These are phyloP conservation scores for Nothophaeocryptopus gaeumannii DNA, from an alignment of 2,329 filamentous ascomycete species.

Conservation along the genomic window DNA sequence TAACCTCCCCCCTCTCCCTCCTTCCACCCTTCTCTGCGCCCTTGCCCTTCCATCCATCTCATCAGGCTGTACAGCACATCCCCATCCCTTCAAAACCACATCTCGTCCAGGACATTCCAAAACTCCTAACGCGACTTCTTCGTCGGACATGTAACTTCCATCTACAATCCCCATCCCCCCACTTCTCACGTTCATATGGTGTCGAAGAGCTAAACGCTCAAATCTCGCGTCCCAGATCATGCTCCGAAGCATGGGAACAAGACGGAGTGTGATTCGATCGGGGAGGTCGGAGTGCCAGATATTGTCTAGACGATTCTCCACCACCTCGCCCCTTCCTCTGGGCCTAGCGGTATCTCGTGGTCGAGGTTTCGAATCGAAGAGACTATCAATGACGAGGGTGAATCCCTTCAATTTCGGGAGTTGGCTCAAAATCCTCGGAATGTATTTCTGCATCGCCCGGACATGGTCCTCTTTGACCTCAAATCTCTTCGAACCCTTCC, in stretches of 20 bases:
- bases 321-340: background rate
- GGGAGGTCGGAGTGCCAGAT: conserved; percentile 6
- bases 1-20: too few species aligned
- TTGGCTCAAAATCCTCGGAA: conserved; percentile 2
- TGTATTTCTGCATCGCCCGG: background rate
- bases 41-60: too few species aligned
- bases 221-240: conserved; percentile 1
- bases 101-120: conserved; percentile 8
- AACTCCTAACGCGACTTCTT: conserved; percentile 2
- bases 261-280: conserved; percentile 1
- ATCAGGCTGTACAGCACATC: too few species aligned
- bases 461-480: conserved; percentile 10
- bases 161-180: conserved; percentile 5
- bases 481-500: conserved; percentile 3
- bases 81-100: conserved; percentile 10
- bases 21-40: too few species aligned
- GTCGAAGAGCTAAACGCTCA: conserved; percentile 4
- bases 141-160: conserved; percentile 3
- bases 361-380: conserved; percentile 12
- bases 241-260: conserved; percentile 8
- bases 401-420: conserved; percentile 6
- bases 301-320: conserved; percentile 1
- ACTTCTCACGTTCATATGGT: background rate
- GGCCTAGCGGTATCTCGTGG: conserved; percentile 10
- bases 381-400: conserved; percentile 7